phyloP scores from a whole-genome alignment of 352 stramenopile genomes.

The Peronospora destructor region DNA sequence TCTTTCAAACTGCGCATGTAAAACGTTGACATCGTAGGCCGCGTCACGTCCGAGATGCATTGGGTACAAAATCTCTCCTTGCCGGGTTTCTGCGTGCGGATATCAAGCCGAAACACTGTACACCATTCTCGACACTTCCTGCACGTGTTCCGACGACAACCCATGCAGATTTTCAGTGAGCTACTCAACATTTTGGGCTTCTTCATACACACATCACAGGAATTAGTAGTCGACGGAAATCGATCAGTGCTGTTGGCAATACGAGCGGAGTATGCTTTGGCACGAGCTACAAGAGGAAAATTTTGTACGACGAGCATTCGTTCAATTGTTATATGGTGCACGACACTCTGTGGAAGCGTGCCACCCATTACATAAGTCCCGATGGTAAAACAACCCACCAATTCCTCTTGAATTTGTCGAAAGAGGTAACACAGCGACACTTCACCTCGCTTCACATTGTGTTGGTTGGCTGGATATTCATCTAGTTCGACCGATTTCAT shows the following conservation, averaged over 20 bases:
- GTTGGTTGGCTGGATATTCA: slow-evolving; percentile 37
- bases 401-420: slow-evolving; percentile 38
- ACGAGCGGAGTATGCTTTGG: slow-evolving; percentile 48
- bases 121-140: slow-evolving; percentile 40
- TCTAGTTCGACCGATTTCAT: slow-evolving; percentile 56
- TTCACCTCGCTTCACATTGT: slow-evolving; percentile 34
- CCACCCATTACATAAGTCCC: slow-evolving; percentile 41
- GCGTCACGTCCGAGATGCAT: slow-evolving; percentile 39
- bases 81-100: slow-evolving; percentile 36
- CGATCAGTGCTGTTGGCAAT: slow-evolving; percentile 32
- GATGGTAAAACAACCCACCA: slow-evolving; percentile 55
- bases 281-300: slow-evolving; percentile 36
- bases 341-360: slow-evolving; percentile 30
- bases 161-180: slow-evolving; percentile 38
- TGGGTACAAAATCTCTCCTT: slow-evolving; percentile 49
- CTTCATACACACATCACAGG: slow-evolving; percentile 52
- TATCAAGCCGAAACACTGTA: slow-evolving; percentile 41
- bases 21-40: slow-evolving; percentile 22
- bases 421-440: slow-evolving; percentile 61
- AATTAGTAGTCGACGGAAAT: slow-evolving; percentile 24
- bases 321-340: slow-evolving; percentile 39
- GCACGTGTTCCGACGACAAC: slow-evolving; percentile 53
- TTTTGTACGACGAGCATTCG: slow-evolving; percentile 39
- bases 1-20: slow-evolving; percentile 28
- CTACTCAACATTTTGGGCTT: slow-evolving; percentile 31